Conservation (phyloP, 1,284 basidiomycete genomes). For the Cryptococcus sp. region DNA sequence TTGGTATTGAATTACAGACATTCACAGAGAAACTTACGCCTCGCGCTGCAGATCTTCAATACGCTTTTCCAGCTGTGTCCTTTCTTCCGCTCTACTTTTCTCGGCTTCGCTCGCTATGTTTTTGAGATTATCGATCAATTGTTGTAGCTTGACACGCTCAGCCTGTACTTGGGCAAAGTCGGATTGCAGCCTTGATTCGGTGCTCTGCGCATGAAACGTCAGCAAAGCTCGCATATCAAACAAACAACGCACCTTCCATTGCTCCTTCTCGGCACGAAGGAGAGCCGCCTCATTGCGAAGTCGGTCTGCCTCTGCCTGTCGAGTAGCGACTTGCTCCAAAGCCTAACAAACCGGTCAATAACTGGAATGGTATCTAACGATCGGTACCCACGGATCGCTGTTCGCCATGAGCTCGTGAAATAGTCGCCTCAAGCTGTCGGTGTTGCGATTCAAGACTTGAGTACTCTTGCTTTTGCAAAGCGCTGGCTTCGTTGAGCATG, state of each 20-base stretch:
- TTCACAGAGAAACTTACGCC: slow-evolving; percentile 59
- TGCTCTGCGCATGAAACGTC: slow-evolving; percentile 54
- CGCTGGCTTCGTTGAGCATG: slow-evolving; percentile 44
- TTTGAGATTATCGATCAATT: slow-evolving; percentile 83
- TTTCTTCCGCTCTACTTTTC: slow-evolving; percentile 74
- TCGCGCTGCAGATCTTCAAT: slow-evolving; percentile 76
- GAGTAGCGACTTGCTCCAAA: slow-evolving; percentile 49
- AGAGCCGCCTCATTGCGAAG: slow-evolving; percentile 80
- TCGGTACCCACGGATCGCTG: slow-evolving; percentile 31
- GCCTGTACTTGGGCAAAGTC: slow-evolving; percentile 77
- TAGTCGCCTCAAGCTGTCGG: slow-evolving; percentile 38
- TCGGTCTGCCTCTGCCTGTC: slow-evolving; percentile 66
- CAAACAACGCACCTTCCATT: slow-evolving; percentile 70
- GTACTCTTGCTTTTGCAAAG: slow-evolving; percentile 48
- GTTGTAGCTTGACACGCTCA: slow-evolving; percentile 80
- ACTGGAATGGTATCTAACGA: not conserved
- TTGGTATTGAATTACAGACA: not conserved
- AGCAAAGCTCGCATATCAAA: not conserved
- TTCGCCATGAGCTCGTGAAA: slow-evolving; percentile 39
- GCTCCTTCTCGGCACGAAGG: slow-evolving; percentile 84
- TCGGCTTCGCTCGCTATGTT: slow-evolving; percentile 87
- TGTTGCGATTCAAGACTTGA: slow-evolving; percentile 37
- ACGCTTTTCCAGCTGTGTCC: slow-evolving; percentile 74
- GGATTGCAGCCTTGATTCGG: slow-evolving; percentile 74
- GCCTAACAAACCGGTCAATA: slow-evolving; percentile 21